A percentile compares a stretch with the other conserved stretches of the same genome.
These are phyloP conservation scores for Piper betle DNA, from an alignment of 164 flowering plant genomes.

Conservation along the genomic window DNA sequence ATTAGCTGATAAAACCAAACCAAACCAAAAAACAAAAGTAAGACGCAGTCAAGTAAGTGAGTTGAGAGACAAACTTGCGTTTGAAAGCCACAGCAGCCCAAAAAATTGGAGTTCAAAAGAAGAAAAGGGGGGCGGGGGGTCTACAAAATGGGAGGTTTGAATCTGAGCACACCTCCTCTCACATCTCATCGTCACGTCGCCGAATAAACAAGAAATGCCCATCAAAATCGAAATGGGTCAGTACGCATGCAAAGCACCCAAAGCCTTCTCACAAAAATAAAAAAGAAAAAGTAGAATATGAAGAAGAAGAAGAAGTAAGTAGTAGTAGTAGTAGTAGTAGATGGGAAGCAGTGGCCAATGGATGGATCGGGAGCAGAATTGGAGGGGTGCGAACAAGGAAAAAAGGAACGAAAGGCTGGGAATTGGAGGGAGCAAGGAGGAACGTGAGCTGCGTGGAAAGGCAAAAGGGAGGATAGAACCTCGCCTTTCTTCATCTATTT, in stretches of 20 bases:
- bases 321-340: background rate
- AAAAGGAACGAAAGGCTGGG: background rate
- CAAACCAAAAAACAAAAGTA: too few species aligned
- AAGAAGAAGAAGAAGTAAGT: background rate
- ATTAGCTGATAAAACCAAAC: too few species aligned
- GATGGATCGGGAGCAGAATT: background rate
- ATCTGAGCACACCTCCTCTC: background rate
- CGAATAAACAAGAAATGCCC: constrained; percentile 1
- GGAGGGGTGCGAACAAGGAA: background rate
- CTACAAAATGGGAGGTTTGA: constrained; percentile 2
- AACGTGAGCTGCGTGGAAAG: background rate
- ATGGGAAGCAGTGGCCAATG: background rate
- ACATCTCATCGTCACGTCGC: background rate
- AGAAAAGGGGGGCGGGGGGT: background rate
- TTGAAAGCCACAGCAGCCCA: background rate
- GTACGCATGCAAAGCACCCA: constrained; percentile 1
- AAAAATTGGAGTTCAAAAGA: background rate
- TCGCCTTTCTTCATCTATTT: too few species aligned
- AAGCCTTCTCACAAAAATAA: background rate
- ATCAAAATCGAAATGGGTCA: constrained; percentile 7
- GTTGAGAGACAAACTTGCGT: too few species aligned
- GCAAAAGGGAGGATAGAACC: background rate
- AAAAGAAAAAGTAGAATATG: too few species aligned
- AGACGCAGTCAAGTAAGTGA: too few species aligned
- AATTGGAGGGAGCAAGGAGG: background rate